Evolutionary conservation across 1,284 basidiomycete genomes (phyloP), one percentile per base, ranked within the genome.

Genomic region (Cryptococcus hybrid): DNA sequence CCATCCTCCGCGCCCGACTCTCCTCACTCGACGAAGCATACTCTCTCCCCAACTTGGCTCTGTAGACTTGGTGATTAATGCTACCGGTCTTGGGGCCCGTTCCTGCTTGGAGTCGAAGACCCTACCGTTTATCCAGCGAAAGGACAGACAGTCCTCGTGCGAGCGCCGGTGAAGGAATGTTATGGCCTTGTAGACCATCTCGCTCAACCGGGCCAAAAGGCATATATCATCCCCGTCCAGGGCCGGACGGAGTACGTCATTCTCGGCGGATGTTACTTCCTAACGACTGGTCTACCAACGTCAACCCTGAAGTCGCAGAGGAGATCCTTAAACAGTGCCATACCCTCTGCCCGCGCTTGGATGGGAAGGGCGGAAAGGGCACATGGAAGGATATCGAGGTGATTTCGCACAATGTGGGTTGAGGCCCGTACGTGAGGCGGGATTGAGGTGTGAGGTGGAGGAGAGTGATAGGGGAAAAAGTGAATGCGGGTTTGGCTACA

Each of bases 391-490:
- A 79, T 54, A 79, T 68, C 24, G 81, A 81, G 58, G 78, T 88
- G 35, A 69, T 86, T 15, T 73, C 76, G n/a, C 85, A 86, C 70
- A 85, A 85, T 63, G 86, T 86, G 24, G 89, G 0, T 75, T 90
- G 39, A 80, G 90, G n/a, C 90, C 90, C 0, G 84, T 79, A 2
- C 80, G 89, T 53, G 82, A 81, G 43, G 86, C 85, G 15, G 89
- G 88, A 0, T 78, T 88, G 7, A 80, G 89, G 46, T 78, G 90
- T 13, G 88, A 90, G 61, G 71, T 83, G 4, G 84, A 87, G 90
- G 24, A 24, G 82, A 51, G 63, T 65, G 40, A 55, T 83, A 8
- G 80, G 82, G 13, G 58, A 68, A 44, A 69, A 63, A 48, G 38
- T 36, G 8, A 51, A 48, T 2, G 9, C 5, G 2, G 12, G 11